A percentile compares a stretch with the other conserved stretches of the same genome.
Evolutionary conservation across 1,139 yeast genomes (phyloP).

Genomic region (Diutina catenulata): DNA sequence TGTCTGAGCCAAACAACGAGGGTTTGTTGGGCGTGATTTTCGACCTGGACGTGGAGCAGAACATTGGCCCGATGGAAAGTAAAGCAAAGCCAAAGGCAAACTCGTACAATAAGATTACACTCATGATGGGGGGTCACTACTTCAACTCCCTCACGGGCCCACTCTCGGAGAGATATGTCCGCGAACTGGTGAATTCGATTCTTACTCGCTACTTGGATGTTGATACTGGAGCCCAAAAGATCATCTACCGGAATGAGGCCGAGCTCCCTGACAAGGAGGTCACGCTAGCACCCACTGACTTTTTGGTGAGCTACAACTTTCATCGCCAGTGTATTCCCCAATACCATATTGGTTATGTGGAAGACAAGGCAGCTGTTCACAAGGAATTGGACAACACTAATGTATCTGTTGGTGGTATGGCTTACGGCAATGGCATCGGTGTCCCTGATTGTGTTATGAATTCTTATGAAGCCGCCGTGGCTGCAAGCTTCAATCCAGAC

Average conservation of each 20-base stretch:
- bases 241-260: constrained; percentile 17
- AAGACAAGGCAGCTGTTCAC: constrained; percentile 12
- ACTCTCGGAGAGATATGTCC: constrained; percentile 30
- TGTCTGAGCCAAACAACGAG: constrained; percentile 38
- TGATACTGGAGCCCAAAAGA: constrained; percentile 21
- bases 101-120: constrained; percentile 58
- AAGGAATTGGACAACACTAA: constrained; percentile 22
- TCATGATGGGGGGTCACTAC: constrained; percentile 85
- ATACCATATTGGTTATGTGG: constrained; percentile 61
- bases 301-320: constrained; percentile 24
- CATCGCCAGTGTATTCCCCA: constrained; percentile 68
- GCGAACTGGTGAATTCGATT: constrained; percentile 33
- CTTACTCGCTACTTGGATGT: constrained; percentile 40
- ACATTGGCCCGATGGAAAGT: constrained; percentile 16
- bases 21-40: constrained; percentile 76
- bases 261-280: constrained; percentile 12
- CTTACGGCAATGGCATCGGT: constrained; percentile 61
- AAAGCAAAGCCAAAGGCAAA: constrained; percentile 6
- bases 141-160: constrained; percentile 28
- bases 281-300: constrained; percentile 17
- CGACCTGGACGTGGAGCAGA: constrained; percentile 69
- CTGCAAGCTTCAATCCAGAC: background rate
- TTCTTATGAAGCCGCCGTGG: constrained; percentile 43
- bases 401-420: constrained; percentile 68
- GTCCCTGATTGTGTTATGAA: constrained; percentile 78